Evolutionary conservation across 2,329 filamentous ascomycete genomes (phyloP), one percentile per base, ranked within the genome.

Genomic region (Colletotrichum trifolii): DNA sequence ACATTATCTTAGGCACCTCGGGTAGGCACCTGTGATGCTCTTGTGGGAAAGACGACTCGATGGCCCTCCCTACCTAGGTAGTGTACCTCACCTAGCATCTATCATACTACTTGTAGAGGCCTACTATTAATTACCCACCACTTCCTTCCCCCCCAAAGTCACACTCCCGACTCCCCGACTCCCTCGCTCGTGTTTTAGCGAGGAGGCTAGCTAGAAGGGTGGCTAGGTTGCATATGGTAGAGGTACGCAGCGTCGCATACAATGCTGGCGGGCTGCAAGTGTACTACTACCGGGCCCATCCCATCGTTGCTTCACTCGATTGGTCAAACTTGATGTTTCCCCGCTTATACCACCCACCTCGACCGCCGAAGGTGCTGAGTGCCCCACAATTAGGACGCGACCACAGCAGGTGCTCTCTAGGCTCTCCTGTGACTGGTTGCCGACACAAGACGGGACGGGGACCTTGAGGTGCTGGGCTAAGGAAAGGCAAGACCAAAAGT

Each of bases 171-270:
- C 62, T 65, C 57, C 50, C 57, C 57, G 45, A 61, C 49, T 61
- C 52, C 35, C 58, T 64, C 62, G 62, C 58, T 62, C 52, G 52
- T 62, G 58, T 65, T 65, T 62, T 65, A 56, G 62, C 52, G 58
- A 65, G 39, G 8, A 17, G 13, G 52, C 62, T 53, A 62, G 43
- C 46, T 47, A 15, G 5, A 48, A 56, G 46, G 25, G 34, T 34
- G 7, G 4, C 56, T 65, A 67, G 56, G 8, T 48, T 61, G 46
- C 48, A 25, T 60, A 7, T 15, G 47, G 65, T 67, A 62, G 52
- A 65, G 54, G 38, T 60, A 68, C 67, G 17, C 34, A n/a, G 15
- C 15, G 15, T 55, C 39, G 46, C 33, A 67, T 55, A 49, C 42
- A 56, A 8, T 36, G 9, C 45, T 60, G 58, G 67, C 67, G 17